Evolutionary conservation across 768 basidiomycete genomes (phyloP).

Genomic region (Phylloporus arenicola): DNA sequence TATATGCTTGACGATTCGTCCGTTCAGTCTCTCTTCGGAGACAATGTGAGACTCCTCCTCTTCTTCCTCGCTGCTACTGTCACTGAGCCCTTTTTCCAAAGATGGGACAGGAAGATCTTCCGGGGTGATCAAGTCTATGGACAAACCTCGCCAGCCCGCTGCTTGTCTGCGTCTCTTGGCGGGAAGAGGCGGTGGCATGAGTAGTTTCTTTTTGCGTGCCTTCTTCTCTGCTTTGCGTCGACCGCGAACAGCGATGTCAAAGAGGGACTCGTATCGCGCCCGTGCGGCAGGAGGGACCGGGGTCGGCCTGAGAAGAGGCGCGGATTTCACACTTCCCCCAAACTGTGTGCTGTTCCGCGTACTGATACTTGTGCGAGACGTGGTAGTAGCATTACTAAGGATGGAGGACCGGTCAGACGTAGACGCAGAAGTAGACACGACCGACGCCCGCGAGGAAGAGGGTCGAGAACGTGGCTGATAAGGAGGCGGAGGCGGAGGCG

Average conservation of each 20-base stretch:
- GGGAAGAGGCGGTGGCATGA: slow-evolving; percentile 34
- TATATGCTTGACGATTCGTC: slow-evolving; percentile 49
- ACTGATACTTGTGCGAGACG: slow-evolving; percentile 36
- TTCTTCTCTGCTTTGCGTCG: slow-evolving; percentile 36
- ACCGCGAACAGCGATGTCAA: slow-evolving; percentile 53
- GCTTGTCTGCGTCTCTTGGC: slow-evolving; percentile 48
- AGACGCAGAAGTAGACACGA: slow-evolving; percentile 35
- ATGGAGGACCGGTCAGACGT: slow-evolving; percentile 63
- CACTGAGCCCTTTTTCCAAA: slow-evolving; percentile 9
- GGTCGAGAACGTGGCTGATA: slow-evolving; percentile 25
- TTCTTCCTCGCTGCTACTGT: slow-evolving; percentile 27
- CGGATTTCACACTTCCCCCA: slow-evolving; percentile 14
- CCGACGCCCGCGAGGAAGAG: slow-evolving; percentile 35
- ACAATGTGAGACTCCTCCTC: slow-evolving; percentile 24
- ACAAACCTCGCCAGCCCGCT: slow-evolving; percentile 70
- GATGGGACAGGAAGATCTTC: slow-evolving; percentile 28
- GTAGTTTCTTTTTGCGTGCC: slow-evolving; percentile 21
- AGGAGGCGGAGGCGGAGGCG: slow-evolving; percentile 31
- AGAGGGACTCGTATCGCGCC: slow-evolving; percentile 63
- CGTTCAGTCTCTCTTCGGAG: slow-evolving; percentile 48
- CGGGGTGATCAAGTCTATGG: slow-evolving; percentile 57
- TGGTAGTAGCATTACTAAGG: slow-evolving; percentile 41
- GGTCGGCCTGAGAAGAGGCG: slow-evolving; percentile 46
- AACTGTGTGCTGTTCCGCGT: slow-evolving; percentile 27
- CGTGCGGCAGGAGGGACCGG: slow-evolving; percentile 64